Conservation (phyloP, 805 yeast genomes). For the Schwanniomyces yamadae region DNA sequence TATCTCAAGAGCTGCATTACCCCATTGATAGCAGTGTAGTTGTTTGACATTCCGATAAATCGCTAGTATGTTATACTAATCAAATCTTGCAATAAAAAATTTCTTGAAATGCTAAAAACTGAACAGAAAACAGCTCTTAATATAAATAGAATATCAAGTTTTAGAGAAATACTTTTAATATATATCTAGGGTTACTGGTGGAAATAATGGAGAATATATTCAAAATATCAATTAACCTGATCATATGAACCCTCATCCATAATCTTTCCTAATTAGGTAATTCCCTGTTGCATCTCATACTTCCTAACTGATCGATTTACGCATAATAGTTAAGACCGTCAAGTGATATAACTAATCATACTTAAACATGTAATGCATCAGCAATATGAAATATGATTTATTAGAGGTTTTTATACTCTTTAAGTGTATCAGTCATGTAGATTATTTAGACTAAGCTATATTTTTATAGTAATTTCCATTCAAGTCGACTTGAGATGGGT, state of each 20-base stretch:
- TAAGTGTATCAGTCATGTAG: too few species aligned
- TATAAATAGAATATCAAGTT: neutral
- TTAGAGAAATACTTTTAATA: too few species aligned
- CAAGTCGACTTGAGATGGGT: too few species aligned
- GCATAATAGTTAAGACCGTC: too few species aligned
- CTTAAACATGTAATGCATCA: too few species aligned
- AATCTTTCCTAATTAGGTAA: slow-evolving; percentile 2
- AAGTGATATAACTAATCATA: too few species aligned
- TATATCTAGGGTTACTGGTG: neutral
- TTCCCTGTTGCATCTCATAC: neutral
- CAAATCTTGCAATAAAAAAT: neutral
- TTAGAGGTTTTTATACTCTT: too few species aligned
- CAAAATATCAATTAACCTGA: neutral
- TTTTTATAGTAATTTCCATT: too few species aligned
- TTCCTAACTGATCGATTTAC: too few species aligned
- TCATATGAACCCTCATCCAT: too few species aligned
- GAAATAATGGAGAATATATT: neutral
- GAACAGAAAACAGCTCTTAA: neutral
- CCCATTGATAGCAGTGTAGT: slow-evolving; percentile 29
- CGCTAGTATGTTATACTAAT: neutral
- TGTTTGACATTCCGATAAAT: slow-evolving; percentile 6
- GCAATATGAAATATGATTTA: too few species aligned
- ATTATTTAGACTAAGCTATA: too few species aligned
- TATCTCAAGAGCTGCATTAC: slow-evolving; percentile 20
- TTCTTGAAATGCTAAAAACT: neutral